Evolutionary conservation across 345 rosid species (phyloP), one percentile per base, ranked within the genome.

Genomic region (Nephelium lappaceum): DNA sequence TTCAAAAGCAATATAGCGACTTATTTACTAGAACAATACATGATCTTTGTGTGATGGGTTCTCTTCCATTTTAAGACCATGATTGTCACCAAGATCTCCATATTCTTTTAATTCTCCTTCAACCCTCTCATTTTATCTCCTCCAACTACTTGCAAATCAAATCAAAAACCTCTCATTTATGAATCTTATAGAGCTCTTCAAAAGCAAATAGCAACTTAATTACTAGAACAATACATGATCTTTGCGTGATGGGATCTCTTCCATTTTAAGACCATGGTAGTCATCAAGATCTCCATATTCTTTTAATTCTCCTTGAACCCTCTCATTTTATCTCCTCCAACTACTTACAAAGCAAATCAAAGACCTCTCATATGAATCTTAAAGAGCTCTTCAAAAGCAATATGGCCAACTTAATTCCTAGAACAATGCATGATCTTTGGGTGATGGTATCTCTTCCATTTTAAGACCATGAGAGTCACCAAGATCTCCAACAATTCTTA

Each of bases 101-200:
- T 16, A 24, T 61, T 61, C 15, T 74, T 25, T 43, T 24, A 58
- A 69, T n/a, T 55, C 51, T 69, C 43, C 42, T 69, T 24, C 42
- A 41, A 42, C 25, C 23, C 58, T 6, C 31, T 43, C 69, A 0
- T 27, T 77, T 60, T 21, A 31, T 67, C 78, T 3, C 73, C 53
- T 76, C 55, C 11, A 76, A 67, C 79, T 38, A 76, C 73, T 27
- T 64, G n/a, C 36, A 64, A 47, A 64, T 11, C 12, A 45, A 8
- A 45, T 11, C 0, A 45, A 6, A 47, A 51, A 64, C 19, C 49
- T 47, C 62, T 18, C 5, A n/a, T 31, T 2, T 31, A 49, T 31
- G 58, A 11, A 57, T 11, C 36, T 31, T 31, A 31, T 2, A 27
- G 31, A 27, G 31, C 68, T 58, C 58, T 21, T 57, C 43, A 55